These are phyloP conservation scores for Corchorus olitorius DNA, from an alignment of 345 rosid genomes.

Conservation along the genomic window DNA sequence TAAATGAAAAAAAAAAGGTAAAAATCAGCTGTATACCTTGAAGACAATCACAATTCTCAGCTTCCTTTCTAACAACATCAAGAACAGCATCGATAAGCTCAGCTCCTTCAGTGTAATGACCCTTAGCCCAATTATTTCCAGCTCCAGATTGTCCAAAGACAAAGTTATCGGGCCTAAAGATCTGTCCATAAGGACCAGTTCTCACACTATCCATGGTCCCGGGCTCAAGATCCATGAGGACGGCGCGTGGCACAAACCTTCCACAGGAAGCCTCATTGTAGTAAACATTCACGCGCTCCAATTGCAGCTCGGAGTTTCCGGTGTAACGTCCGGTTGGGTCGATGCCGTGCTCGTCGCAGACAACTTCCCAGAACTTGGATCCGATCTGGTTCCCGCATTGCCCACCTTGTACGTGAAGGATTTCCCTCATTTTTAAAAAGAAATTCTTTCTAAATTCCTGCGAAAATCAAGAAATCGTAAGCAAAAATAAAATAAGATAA, in stretches of 20 bases:
- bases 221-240: slow-evolving; percentile 36
- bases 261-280: slow-evolving; percentile 34
- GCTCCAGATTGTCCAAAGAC: slow-evolving; percentile 38
- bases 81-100: slow-evolving; percentile 39
- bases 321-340: slow-evolving; percentile 31
- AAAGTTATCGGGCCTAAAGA: slow-evolving; percentile 35
- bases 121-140: slow-evolving; percentile 36
- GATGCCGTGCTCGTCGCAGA: slow-evolving; percentile 28
- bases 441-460: background rate
- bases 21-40: slow-evolving; percentile 25
- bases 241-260: slow-evolving; percentile 32
- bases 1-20: background rate
- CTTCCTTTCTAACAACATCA: slow-evolving; percentile 41
- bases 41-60: slow-evolving; percentile 40
- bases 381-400: slow-evolving; percentile 37
- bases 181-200: slow-evolving; percentile 36
- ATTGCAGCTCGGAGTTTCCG: slow-evolving; percentile 29
- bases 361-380: slow-evolving; percentile 26
- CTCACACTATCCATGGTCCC: slow-evolving; percentile 37
- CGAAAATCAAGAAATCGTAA: slow-evolving; percentile 9
- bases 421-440: slow-evolving; percentile 24
- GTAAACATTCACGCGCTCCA: slow-evolving; percentile 34
- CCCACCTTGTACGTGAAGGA: slow-evolving; percentile 33
- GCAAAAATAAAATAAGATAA: background rate
- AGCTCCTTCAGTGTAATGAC: slow-evolving; percentile 36